Evolutionary conservation across 768 basidiomycete species (phyloP).

Genomic region (Ramaria rubella): DNA sequence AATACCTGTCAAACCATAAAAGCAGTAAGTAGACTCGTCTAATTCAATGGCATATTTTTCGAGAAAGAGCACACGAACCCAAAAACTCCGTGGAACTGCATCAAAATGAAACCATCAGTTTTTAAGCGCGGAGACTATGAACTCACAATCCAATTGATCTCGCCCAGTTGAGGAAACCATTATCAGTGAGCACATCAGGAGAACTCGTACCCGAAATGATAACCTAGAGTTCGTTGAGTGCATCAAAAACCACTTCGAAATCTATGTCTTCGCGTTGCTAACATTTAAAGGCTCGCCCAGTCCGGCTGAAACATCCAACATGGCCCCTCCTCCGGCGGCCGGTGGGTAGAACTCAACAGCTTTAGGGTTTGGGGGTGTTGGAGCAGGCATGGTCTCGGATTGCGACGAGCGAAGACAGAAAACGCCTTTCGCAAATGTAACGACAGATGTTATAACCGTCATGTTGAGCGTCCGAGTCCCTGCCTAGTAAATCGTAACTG

Average conservation of each 20-base stretch:
- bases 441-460: neutral
- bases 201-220: slow-evolving; percentile 14
- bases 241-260: neutral
- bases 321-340: slow-evolving; percentile 7
- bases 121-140: neutral
- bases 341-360: slow-evolving; percentile 2
- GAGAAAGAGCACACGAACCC: neutral
- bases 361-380: neutral
- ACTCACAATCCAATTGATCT: slow-evolving; percentile 7
- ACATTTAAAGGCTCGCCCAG: slow-evolving; percentile 11
- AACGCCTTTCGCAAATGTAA: neutral
- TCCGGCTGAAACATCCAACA: slow-evolving; percentile 9
- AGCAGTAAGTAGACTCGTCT: neutral
- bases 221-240: slow-evolving; percentile 7
- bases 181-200: slow-evolving; percentile 11
- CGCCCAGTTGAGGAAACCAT: slow-evolving; percentile 13
- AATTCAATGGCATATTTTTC: neutral
- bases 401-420: neutral
- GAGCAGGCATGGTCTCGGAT: neutral
- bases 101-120: neutral
- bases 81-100: slow-evolving; percentile 7
- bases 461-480: neutral
- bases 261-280: neutral
- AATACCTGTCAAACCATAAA: slow-evolving; percentile 7
- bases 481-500: no score